These are phyloP conservation scores for Calycina herbarum DNA, from an alignment of 2,329 filamentous ascomycete genomes.

Conservation along the genomic window DNA sequence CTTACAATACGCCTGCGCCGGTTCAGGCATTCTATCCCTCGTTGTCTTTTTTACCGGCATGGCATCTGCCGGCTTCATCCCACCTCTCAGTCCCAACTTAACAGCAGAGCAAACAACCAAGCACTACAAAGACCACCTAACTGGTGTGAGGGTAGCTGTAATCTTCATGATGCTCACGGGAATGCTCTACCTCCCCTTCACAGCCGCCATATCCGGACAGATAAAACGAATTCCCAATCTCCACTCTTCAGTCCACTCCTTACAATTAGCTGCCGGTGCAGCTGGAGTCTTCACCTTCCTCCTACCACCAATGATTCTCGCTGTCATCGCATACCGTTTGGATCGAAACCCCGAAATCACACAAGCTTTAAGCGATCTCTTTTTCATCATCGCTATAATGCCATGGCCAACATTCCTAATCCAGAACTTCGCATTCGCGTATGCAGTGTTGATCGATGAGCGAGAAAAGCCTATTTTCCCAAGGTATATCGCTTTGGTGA, in stretches of 20 bases:
- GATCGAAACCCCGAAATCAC: background rate
- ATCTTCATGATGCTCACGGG: background rate
- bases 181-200: background rate
- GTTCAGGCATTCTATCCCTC: background rate
- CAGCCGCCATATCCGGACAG: background rate
- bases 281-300: background rate
- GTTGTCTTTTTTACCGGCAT: background rate
- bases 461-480: background rate
- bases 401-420: conserved; percentile 1
- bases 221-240: background rate
- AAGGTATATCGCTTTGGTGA: conserved; percentile 10
- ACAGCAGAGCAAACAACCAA: background rate
- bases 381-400: background rate
- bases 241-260: background rate
- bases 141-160: background rate
- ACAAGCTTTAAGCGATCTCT: background rate
- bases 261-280: background rate
- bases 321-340: background rate
- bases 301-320: background rate
- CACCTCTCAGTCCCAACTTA: background rate
- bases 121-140: background rate
- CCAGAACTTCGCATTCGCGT: background rate
- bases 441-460: background rate
- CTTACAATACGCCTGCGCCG: background rate
- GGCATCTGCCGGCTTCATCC: background rate